Evolutionary conservation across 1,284 basidiomycete species (phyloP), one percentile per base, ranked within the genome.

Genomic region (Rhodotorula sp.): DNA sequence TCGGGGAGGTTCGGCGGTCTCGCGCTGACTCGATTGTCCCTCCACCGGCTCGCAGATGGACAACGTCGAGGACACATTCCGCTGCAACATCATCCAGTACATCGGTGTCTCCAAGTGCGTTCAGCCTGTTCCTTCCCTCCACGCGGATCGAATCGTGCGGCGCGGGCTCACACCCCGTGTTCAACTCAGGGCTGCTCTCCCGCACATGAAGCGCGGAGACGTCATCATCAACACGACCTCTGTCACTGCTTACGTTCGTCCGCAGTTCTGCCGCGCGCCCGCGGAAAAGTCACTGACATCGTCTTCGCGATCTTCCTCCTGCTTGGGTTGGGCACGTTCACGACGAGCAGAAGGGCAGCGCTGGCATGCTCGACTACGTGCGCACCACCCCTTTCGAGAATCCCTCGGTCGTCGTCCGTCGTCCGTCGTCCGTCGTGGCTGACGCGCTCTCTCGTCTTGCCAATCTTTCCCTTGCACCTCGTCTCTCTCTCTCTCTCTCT

Each of bases 201-300:
- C 87, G 24, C 84, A 88, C 80, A 82, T 88, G 80, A 84, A 85
- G 73, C 83, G 85, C 48, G 87, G 87, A 4, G 80, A 83, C 4
- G 81, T 81, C 44, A 88, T 88, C 78, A 86, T 88, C 81, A 87
- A 87, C 79, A 85, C 86, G 13, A 83, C 85, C 10, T 86, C 84
- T 16, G 86, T 89, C 37, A 86, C 86, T 1, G 86, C 86, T 5
- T 87, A 86, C 80, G 83, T 84, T 20, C 30, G 31, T 34, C 9
- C 16, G 40, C 8, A 44, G 40, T 44, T 13, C 16, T 18, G 16
- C 4, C 16, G 3, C 13, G 13, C 15, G 40, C 40, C 7, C 13
- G 15, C 10, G 13, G 40, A 44, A 18, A 11, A 44, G 13, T 15
- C 16, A 13, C 40, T 44, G 40, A 44, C 40, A 44, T 18, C 40